These are phyloP conservation scores for Eudorina sp. DNA, from an alignment of 139 green algal genomes.

Conservation along the genomic window DNA sequence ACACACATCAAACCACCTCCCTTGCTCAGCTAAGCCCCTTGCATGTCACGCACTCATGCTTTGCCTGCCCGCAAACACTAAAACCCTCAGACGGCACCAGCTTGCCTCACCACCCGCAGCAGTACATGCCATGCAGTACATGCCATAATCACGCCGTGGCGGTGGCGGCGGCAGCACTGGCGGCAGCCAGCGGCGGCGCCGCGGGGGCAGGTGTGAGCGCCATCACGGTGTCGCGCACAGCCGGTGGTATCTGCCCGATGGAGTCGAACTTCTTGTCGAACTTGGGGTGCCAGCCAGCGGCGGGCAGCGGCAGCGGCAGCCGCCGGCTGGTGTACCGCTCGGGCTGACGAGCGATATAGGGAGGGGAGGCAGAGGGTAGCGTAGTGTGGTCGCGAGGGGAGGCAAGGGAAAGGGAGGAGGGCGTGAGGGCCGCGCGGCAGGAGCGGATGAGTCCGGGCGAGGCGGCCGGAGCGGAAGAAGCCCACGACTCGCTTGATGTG, in stretches of 20 bases:
- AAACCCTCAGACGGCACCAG: too few relatives aligned
- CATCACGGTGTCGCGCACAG: slow-evolving; percentile 7
- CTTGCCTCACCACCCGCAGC: too few relatives aligned
- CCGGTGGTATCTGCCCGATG: slow-evolving; percentile 66
- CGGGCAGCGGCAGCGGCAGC: slow-evolving; percentile 80
- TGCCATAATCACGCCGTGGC: not conserved
- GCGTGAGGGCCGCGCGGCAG: too few relatives aligned
- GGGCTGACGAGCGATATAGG: slow-evolving; percentile 67
- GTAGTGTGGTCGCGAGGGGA: not conserved
- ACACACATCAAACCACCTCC: too few relatives aligned
- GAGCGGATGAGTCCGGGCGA: too few relatives aligned
- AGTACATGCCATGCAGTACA: too few relatives aligned
- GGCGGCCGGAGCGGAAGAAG: too few relatives aligned
- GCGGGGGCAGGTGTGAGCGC: not conserved
- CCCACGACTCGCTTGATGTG: too few relatives aligned
- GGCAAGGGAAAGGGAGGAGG: not conserved
- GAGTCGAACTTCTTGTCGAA: slow-evolving; percentile 73
- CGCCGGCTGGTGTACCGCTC: slow-evolving; percentile 82
- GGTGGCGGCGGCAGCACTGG: not conserved
- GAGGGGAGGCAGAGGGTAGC: too few relatives aligned
- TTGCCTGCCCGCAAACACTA: too few relatives aligned
- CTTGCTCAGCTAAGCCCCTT: too few relatives aligned
- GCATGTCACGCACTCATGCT: too few relatives aligned
- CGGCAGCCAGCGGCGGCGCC: not conserved
- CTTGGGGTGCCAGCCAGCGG: slow-evolving; percentile 77